These are phyloP conservation scores for Inga laurina DNA, from an alignment of 306 rosid species.

Conservation along the genomic window DNA sequence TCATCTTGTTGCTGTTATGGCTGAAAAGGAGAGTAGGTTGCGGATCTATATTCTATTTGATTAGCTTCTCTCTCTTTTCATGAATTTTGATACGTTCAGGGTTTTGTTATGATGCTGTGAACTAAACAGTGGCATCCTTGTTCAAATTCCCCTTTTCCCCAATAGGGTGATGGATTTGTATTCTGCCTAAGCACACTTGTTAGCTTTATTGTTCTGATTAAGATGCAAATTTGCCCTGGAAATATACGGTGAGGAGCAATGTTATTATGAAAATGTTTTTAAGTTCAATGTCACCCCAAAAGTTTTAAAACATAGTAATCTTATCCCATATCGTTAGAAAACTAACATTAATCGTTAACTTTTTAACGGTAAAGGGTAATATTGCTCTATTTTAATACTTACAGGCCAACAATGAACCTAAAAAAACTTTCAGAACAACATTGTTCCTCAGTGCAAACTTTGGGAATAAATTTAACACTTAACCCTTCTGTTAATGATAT, in stretches of 20 bases:
- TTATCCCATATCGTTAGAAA: no score
- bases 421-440: no score
- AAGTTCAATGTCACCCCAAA: no score
- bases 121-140: slow-evolving; percentile 22
- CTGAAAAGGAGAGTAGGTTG: slow-evolving; percentile 24
- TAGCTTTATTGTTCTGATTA: slow-evolving; percentile 14
- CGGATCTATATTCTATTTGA: slow-evolving; percentile 25
- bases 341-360: no score
- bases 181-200: not conserved
- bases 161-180: not conserved
- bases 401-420: no score
- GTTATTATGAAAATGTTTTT: no score
- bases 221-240: rapidly evolving
- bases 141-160: slow-evolving; percentile 10
- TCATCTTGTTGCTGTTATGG: slow-evolving; percentile 36
- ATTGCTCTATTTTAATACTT: no score
- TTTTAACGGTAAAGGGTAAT: no score
- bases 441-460: no score
- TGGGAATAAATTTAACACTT: rapidly evolving
- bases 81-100: slow-evolving; percentile 25
- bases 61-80: slow-evolving; percentile 8
- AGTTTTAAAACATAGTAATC: no score
- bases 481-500: no score
- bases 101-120: slow-evolving; percentile 30
- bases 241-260: no score